Evolutionary conservation across 2,329 filamentous ascomycete species (phyloP).

Genomic region (Didymella sp.): DNA sequence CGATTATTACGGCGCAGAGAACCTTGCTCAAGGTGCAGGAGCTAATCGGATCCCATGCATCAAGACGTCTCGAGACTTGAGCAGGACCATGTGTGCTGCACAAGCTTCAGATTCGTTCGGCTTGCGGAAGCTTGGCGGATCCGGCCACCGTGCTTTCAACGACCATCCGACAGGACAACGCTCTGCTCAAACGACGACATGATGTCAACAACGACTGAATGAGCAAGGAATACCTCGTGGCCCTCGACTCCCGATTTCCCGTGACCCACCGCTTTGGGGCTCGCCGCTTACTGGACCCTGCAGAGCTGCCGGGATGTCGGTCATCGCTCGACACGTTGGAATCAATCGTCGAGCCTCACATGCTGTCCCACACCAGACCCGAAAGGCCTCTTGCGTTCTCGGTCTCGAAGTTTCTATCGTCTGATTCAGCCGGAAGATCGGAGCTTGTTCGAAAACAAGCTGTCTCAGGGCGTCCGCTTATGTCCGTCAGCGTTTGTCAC

Average conservation of each 20-base stretch:
- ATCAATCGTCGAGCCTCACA: background rate
- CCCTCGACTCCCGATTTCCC: background rate
- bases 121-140: constrained; percentile 14
- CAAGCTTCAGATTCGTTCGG: constrained; percentile 15
- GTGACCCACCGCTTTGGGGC: background rate
- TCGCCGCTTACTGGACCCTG: background rate
- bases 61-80: constrained; percentile 5
- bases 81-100: background rate
- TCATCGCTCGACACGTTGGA: background rate
- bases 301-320: background rate
- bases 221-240: background rate
- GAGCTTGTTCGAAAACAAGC: background rate
- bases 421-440: background rate
- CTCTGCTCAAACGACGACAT: background rate
- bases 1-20: constrained; percentile 35
- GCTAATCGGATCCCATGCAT: constrained; percentile 24
- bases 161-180: background rate
- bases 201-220: constrained; percentile 4
- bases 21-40: constrained; percentile 40
- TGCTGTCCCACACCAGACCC: background rate
- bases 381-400: background rate
- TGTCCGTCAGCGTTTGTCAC: constrained; percentile 13
- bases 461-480: constrained; percentile 5
- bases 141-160: constrained; percentile 5
- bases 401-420: background rate